These are phyloP conservation scores for Pestalotiopsis sp. DNA, from an alignment of 2,329 filamentous ascomycete species.

Conservation along the genomic window DNA sequence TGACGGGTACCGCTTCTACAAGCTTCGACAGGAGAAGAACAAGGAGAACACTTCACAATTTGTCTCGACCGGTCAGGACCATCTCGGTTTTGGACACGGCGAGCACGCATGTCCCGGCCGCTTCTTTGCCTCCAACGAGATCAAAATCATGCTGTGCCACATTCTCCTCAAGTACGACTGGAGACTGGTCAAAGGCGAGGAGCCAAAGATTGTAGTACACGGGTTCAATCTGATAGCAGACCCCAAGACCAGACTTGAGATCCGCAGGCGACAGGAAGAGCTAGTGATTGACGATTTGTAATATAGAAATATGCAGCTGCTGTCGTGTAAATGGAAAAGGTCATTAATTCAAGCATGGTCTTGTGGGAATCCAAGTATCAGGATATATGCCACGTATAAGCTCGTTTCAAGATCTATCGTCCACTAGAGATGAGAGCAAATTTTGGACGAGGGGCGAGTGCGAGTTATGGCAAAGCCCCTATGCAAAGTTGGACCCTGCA, in stretches of 20 bases:
- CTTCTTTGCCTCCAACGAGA: conserved; percentile 37
- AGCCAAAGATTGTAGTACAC: conserved; percentile 17
- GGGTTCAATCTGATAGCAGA: conserved; percentile 12
- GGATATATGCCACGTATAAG: too few relatives aligned
- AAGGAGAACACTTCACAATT: conserved; percentile 37
- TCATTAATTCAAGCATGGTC: too few relatives aligned
- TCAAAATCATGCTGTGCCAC: conserved; percentile 33
- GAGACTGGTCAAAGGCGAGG: conserved; percentile 28
- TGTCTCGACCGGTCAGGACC: conserved; percentile 35
- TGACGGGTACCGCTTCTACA: conserved; percentile 7
- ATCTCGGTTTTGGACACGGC: conserved; percentile 42
- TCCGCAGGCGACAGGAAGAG: conserved; percentile 27
- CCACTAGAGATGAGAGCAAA: too few relatives aligned
- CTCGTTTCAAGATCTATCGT: too few relatives aligned
- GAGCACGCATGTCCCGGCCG: conserved; percentile 37
- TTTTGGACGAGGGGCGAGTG: too few relatives aligned
- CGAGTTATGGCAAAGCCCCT: too few relatives aligned
- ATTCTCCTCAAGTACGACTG: conserved; percentile 35
- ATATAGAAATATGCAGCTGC: not conserved
- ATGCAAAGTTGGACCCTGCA: too few relatives aligned
- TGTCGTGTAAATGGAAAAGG: not conserved
- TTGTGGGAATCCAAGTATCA: too few relatives aligned
- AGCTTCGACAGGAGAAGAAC: conserved; percentile 18
- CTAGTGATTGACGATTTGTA: conserved; percentile 27
- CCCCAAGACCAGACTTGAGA: conserved; percentile 26